Base-by-base conservation (phyloP, 2,329 filamentous ascomycete species). In the Arthrobotrys sphaeroides region DNA sequence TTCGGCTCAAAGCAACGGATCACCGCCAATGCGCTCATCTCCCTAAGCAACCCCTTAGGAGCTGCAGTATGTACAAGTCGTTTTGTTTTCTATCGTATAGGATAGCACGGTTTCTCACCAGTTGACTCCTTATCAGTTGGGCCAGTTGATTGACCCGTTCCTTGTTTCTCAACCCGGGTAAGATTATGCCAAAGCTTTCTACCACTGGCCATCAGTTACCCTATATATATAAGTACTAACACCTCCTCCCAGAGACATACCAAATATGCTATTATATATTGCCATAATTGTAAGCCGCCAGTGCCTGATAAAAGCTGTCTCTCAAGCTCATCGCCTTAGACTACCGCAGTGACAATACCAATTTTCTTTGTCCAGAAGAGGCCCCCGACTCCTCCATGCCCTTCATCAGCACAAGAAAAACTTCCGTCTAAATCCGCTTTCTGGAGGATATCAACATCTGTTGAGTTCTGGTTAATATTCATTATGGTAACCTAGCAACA, bases 31-130 rank as follows among this genome's bases (percentile, higher is more conserved):
- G 95, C 94, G 0, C 80, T 97, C 36, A 90, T 90, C 20, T 94
- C 90, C 74, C 84, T 98, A 70, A 92, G 94, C 2, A 98, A 97
- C 82, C 94, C 94, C 0, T 87, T 98, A 60, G 94, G 94, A 12
- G 94, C 91, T 20, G 94, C 94, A 5, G 84, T 97, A 47, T 18
- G 61, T 62, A 16, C 12, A 10, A 16, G 13, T 7, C 5, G 36
- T 10, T 9, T 62, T n/a, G n/a, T n/a, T n/a, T n/a, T n/a, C n/a
- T n/a, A 43, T 43, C 43, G 20, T 42, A 13, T 12, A 31, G 16
- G n/a, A 33, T 51, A 13, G 7, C 31, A 31, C 1, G 7, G 5
- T 2, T 33, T 33, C 24, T 42, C 43, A 57, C 31, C 31, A 40
- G 2, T 38, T 43, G 24, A 28, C 13, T 36, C 40, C 12, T 68